A percentile compares a stretch with the other conserved stretches of the same genome.
Evolutionary conservation across 805 yeast genomes (phyloP).

Genomic region (Candida rishiriensis): DNA sequence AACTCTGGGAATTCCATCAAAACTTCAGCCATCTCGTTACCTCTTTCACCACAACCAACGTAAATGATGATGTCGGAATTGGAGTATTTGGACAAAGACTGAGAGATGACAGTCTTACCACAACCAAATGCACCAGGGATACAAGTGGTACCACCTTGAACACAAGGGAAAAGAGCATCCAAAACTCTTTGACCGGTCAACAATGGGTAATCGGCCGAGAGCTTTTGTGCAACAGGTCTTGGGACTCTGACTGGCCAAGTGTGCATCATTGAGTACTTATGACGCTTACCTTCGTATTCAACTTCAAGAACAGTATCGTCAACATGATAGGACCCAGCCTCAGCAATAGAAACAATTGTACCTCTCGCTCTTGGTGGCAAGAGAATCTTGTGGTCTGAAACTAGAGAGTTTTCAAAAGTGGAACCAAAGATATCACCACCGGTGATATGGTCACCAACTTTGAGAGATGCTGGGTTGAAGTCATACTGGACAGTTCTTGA

Average conservation of each 20-base stretch:
- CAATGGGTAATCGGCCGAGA: slow-evolving; percentile 90
- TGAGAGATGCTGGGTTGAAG: slow-evolving; percentile 71
- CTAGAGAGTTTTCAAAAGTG: slow-evolving; percentile 87
- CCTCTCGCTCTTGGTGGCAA: slow-evolving; percentile 99
- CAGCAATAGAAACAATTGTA: slow-evolving; percentile 86
- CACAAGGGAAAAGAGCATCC: slow-evolving; percentile 97
- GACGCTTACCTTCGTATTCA: slow-evolving; percentile 86
- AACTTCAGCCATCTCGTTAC: slow-evolving; percentile 99
- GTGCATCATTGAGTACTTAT: slow-evolving; percentile 88
- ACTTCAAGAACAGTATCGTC: slow-evolving; percentile 89
- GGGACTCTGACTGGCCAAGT: slow-evolving; percentile 99
- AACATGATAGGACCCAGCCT: slow-evolving; percentile 84
- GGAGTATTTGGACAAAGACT: slow-evolving; percentile 93
- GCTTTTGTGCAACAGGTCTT: slow-evolving; percentile 94
- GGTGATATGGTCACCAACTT: slow-evolving; percentile 94
- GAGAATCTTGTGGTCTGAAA: slow-evolving; percentile 88
- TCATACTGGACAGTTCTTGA: slow-evolving; percentile 78
- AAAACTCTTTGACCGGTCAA: slow-evolving; percentile 98
- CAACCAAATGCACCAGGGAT: slow-evolving; percentile 99
- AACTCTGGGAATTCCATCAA: slow-evolving; percentile 99
- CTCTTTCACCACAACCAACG: slow-evolving; percentile 95
- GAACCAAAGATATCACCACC: slow-evolving; percentile 98
- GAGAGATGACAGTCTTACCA: slow-evolving; percentile 96
- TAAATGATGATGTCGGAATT: slow-evolving; percentile 96
- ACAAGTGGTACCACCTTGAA: slow-evolving; percentile 99